phyloP scores from a whole-genome alignment of 192 early-diverging fungal genomes.

The Mortierella alpina region DNA sequence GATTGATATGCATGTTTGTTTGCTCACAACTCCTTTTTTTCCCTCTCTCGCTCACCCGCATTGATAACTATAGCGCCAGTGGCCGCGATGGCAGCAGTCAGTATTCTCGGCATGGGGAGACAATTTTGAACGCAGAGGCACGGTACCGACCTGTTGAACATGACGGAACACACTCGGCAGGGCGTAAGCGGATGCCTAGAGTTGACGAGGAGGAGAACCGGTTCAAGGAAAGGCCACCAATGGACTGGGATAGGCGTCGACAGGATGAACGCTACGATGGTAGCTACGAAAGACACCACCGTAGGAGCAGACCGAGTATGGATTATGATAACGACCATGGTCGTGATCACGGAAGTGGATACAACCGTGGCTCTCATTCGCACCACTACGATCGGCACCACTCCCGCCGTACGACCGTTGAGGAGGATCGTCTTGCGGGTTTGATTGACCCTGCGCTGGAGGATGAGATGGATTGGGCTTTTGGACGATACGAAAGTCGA shows the following conservation, averaged over 20 bases:
- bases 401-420: neutral
- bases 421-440: slow-evolving; percentile 12
- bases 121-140: slow-evolving; percentile 4
- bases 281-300: neutral
- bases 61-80: neutral
- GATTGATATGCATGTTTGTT: no score
- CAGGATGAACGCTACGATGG: neutral
- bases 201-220: neutral
- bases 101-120: neutral
- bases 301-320: neutral
- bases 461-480: slow-evolving; percentile 48
- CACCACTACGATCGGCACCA: neutral
- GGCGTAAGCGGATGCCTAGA: neutral
- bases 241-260: slow-evolving; percentile 2
- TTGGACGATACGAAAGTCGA: slow-evolving; percentile 40
- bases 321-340: slow-evolving; percentile 8
- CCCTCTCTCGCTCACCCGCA: neutral
- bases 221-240: neutral
- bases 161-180: slow-evolving; percentile 6
- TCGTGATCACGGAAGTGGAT: neutral
- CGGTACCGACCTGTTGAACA: slow-evolving; percentile 19
- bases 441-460: slow-evolving; percentile 28
- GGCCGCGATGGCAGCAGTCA: neutral
- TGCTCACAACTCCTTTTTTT: no score
- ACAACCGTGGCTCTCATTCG: neutral